Evolutionary conservation across 352 stramenopile genomes (phyloP), one percentile per base, ranked within the genome.

Genomic region (Phytopythium sindhum): DNA sequence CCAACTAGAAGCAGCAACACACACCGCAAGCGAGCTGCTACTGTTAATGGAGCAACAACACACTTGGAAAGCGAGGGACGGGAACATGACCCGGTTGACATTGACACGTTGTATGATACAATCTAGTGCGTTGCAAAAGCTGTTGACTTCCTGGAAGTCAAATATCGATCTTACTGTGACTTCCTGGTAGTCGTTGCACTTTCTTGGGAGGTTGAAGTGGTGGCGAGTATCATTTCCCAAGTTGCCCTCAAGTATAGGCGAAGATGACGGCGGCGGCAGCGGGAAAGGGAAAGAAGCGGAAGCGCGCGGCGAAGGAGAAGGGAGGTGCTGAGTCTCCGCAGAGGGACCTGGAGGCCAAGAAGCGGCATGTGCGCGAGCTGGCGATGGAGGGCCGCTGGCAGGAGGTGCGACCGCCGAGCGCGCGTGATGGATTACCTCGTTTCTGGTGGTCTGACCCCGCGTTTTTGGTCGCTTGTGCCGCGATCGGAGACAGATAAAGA

Each of bases 301-400:
- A 33, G 26, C 35, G 52, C 26, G 60, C 42, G 45, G 31, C 12
- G 0, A 33, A n/a, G 48, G 48, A 37, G 26, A 60, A 23, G 23
- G 15, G 57, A 17, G 17, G 9, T 10, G 53, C 15, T 4, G 53
- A 31, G 19, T 24, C 58, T 17, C 66, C 44, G 12, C 64, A 60
- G 17, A 60, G 29, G 28, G 73, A 80, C 8, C 71, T 86, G 19
- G 69, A 77, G 33, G 65, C 62, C 31, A 95, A 95, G 72, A 92
- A 92, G 64, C 80, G 84, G 57, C 81, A 93, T 51, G 83, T 92
- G 61, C 84, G 78, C 28, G 80, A 91, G 41, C 58, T 93, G 44
- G 81, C 81, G 24, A 86, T 84, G 53, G 51, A 39, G 21, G 59
- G 68, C 14, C 60, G 73, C 1, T 91, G 79, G 81, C 57, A 70